Evolutionary conservation across 768 basidiomycete species (phyloP), one percentile per base, ranked within the genome.

Genomic region (Pilatotrama ljubarskyi): DNA sequence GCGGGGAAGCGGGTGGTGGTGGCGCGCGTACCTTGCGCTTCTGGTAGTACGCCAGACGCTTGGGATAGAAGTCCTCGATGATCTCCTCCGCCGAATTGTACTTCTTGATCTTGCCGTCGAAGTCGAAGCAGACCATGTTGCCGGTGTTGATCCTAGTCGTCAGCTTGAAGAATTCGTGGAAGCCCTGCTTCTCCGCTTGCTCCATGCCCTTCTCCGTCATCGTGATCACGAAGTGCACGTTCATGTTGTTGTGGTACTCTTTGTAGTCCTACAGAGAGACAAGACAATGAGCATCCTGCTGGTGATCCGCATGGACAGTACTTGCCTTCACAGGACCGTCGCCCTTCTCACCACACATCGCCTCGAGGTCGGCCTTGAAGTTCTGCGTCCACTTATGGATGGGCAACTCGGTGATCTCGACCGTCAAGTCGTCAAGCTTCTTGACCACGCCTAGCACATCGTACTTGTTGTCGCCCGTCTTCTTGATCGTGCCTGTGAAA

Each of bases 121-220:
- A 84, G 74, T 99, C 96, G 73, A 99, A 99, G 75, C 93, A 95
- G 17, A 98, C 97, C 97, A 99, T 98, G 77, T 99, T 99, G 71
- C 85, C 83, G 15, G 93, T 97, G 73, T 81, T 90, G 72, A 99
- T 76, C 72, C 95, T 91, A 47, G 82, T 75, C 14, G 85, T 85
- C 62, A 98, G 77, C 75, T 94, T 96, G 86, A 99, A 98, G 72
- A 85, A 91, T 73, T 97, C 95, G 32, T 86, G 67, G 32, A 99
- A 76, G 3, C 96, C 96, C 70, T 97, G 93, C 61, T 84, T 82
- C 70, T 96, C 93, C 2, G 94, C 94, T 72, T 91, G 91, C 65
- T 90, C 82, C 64, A 97, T 82, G 60, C 88, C 88, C 63, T 88
- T 89, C 46, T 87, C 84, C 2, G 77, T 76, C 88, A 98, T 90